These are phyloP conservation scores for Neofusicoccum sp. DNA, from an alignment of 2,329 filamentous ascomycete species.

Conservation along the genomic window DNA sequence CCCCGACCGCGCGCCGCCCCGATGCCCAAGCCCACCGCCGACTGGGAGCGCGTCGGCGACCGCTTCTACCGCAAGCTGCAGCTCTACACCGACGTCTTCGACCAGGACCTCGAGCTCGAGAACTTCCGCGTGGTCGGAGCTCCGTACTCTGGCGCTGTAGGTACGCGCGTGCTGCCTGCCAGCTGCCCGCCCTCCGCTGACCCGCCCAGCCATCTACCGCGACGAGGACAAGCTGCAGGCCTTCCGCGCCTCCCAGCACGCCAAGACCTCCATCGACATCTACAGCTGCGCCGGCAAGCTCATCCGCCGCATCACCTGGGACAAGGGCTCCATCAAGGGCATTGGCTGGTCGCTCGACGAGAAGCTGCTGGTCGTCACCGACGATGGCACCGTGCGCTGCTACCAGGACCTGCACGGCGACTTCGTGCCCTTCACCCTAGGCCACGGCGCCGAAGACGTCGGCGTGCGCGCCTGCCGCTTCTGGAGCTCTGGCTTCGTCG, in stretches of 20 bases:
- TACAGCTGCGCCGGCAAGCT: constrained; percentile 91
- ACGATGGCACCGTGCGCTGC: constrained; percentile 86
- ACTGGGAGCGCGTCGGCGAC: constrained; percentile 92
- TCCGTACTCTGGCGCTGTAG: constrained; percentile 88
- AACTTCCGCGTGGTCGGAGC: constrained; percentile 90
- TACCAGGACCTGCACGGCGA: constrained; percentile 91
- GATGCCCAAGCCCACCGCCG: constrained; percentile 65
- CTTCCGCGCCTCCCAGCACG: constrained; percentile 67
- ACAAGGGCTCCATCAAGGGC: constrained; percentile 81
- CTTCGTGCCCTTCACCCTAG: constrained; percentile 90
- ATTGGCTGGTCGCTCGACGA: constrained; percentile 97
- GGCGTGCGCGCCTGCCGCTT: constrained; percentile 89
- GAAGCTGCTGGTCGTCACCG: constrained; percentile 80
- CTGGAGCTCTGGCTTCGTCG: constrained; percentile 89
- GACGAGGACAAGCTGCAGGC: constrained; percentile 82
- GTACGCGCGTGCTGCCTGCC: constrained; percentile 49
- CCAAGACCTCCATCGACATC: constrained; percentile 85
- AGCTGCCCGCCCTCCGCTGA: constrained; percentile 20
- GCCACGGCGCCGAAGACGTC: constrained; percentile 82
- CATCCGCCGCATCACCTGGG: constrained; percentile 83
- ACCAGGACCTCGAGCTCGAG: constrained; percentile 89
- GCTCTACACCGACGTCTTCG: constrained; percentile 90
- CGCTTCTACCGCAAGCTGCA: constrained; percentile 94
- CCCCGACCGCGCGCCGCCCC: not conserved
- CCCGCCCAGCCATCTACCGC: constrained; percentile 66